Conservation (phyloP, 352 stramenopile genomes). For the Pythium scleroteichum region DNA sequence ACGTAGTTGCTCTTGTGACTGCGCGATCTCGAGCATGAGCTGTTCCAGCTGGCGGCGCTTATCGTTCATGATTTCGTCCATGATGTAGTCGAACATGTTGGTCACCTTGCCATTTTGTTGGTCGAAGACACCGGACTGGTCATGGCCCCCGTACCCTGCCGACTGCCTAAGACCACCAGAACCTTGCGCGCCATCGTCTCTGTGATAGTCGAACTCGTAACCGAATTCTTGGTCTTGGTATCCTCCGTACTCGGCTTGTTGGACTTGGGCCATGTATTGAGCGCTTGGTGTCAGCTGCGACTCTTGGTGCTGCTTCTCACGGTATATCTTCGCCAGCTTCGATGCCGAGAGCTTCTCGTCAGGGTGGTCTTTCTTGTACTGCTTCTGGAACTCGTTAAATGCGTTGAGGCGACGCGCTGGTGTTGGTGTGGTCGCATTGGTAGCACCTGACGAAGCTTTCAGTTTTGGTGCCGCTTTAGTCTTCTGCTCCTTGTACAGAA, state of each 20-base stretch:
- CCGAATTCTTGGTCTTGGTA: too few relatives aligned
- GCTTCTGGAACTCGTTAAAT: constrained; percentile 16
- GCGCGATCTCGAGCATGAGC: background rate
- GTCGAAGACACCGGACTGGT: too few relatives aligned
- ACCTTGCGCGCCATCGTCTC: too few relatives aligned
- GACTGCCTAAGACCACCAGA: too few relatives aligned
- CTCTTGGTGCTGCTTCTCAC: constrained; percentile 1
- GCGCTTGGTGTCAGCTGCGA: background rate
- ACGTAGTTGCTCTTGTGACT: too few relatives aligned
- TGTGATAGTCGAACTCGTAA: too few relatives aligned
- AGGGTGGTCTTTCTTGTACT: constrained; percentile 10
- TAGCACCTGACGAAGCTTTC: background rate
- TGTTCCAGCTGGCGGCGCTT: background rate
- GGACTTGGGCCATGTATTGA: background rate
- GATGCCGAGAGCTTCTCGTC: constrained; percentile 1
- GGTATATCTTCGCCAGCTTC: constrained; percentile 2
- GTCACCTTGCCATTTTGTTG: too few relatives aligned
- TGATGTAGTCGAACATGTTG: too few relatives aligned
- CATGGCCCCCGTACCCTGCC: too few relatives aligned
- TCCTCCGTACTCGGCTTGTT: background rate
- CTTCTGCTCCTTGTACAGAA: constrained; percentile 6
- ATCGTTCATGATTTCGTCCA: too few relatives aligned
- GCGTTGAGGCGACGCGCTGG: background rate
- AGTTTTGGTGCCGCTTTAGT: background rate
- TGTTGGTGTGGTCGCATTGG: background rate